phyloP scores from a whole-genome alignment of 2,329 filamentous ascomycete genomes.

The Lasiodiplodia citricola region DNA sequence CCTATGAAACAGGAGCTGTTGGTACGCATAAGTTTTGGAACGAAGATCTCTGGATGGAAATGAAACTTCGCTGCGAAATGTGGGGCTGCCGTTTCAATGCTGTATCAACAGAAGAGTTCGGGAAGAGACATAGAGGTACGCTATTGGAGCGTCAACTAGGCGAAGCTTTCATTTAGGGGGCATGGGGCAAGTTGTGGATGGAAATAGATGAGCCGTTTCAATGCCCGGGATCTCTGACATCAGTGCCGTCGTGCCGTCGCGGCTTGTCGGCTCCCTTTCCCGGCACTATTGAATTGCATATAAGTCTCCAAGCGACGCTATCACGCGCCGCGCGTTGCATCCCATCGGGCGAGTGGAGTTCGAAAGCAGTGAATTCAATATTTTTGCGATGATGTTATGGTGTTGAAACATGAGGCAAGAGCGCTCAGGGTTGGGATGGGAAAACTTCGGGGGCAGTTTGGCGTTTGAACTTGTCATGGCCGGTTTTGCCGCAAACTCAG shows the following conservation, averaged over 20 bases:
- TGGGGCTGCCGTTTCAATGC: constrained; percentile 17
- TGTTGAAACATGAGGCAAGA: background rate
- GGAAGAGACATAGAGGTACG: background rate
- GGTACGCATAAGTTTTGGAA: constrained; percentile 20
- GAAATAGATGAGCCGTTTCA: constrained; percentile 16
- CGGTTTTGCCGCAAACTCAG: background rate
- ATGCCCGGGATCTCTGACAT: background rate
- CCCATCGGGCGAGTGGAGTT: constrained; percentile 1
- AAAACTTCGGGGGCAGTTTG: background rate
- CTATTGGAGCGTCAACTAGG: background rate
- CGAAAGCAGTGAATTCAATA: background rate
- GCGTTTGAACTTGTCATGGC: background rate
- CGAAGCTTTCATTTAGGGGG: constrained; percentile 15
- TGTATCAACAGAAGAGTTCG: background rate
- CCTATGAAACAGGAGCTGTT: background rate
- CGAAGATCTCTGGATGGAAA: constrained; percentile 11
- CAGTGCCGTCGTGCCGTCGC: constrained; percentile 1
- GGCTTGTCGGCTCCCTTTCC: background rate
- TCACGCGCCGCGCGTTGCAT: background rate
- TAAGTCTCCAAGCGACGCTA: background rate
- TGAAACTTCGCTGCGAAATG: constrained; percentile 10
- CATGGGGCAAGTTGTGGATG: background rate
- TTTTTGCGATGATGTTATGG: background rate
- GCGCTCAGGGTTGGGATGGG: background rate
- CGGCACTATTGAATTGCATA: constrained; percentile 17